Evolutionary conservation across 345 rosid genomes (phyloP).

Genomic region (Salix viminalis): DNA sequence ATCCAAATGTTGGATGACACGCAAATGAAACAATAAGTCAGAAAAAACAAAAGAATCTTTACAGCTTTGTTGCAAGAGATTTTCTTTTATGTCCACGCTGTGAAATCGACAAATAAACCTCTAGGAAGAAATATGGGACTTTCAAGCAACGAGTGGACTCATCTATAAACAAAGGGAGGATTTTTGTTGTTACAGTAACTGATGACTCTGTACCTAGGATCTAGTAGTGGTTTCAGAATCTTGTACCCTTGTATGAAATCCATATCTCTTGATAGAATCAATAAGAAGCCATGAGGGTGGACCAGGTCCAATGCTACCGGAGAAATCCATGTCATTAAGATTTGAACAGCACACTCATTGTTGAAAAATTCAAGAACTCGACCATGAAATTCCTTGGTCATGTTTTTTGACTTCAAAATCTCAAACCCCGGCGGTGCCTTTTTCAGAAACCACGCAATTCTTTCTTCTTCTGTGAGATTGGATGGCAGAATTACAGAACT

Average conservation of each 20-base stretch:
- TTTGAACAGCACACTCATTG: conserved; percentile 44
- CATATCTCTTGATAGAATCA: conserved; percentile 61
- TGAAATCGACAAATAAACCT: conserved; percentile 3
- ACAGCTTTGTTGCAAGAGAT: background rate
- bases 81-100: background rate
- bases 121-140: background rate
- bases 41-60: background rate
- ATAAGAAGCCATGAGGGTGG: conserved; percentile 61
- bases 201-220: conserved; percentile 21
- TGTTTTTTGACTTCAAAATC: conserved; percentile 46
- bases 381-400: conserved; percentile 44
- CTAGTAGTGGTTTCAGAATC: conserved; percentile 50
- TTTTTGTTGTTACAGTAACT: background rate
- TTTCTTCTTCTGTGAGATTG: conserved; percentile 39
- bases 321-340: conserved; percentile 90
- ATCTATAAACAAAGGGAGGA: background rate
- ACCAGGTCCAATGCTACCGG: conserved; percentile 39
- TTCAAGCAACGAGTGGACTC: background rate
- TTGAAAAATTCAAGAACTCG: conserved; percentile 48
- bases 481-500: conserved; percentile 41
- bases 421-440: conserved; percentile 35
- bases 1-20: background rate
- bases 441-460: conserved; percentile 44
- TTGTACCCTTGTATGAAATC: conserved; percentile 50
- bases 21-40: background rate